A percentile compares a stretch with the other conserved stretches of the same genome.
phyloP scores from a whole-genome alignment of 2,329 filamentous ascomycete genomes.

The Neurospora sp. region DNA sequence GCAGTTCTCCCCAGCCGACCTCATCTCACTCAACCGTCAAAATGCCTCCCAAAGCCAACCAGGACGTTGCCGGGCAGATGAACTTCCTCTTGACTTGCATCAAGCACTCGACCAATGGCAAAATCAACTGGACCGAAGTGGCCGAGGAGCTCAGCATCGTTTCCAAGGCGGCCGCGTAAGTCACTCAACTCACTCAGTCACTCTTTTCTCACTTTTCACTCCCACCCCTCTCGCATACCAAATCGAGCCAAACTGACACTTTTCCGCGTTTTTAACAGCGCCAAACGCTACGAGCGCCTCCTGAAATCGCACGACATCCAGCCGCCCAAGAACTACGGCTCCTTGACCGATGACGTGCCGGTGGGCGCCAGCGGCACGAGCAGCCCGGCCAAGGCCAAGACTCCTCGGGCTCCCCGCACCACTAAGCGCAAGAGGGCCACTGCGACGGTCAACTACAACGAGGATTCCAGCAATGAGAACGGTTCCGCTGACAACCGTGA shows the following conservation, averaged over 20 bases:
- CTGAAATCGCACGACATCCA: constrained; percentile 17
- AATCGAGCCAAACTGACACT: background rate
- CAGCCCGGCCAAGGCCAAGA: background rate
- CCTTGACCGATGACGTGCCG: background rate
- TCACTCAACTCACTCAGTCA: constrained; percentile 13
- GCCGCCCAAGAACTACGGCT: background rate
- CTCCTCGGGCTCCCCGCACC: background rate
- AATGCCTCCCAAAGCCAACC: constrained; percentile 34
- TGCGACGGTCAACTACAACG: background rate
- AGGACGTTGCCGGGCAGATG: constrained; percentile 46
- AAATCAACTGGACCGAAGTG: constrained; percentile 56
- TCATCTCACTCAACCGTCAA: constrained; percentile 14
- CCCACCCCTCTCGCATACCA: background rate
- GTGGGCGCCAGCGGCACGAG: background rate
- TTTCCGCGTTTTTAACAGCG: constrained; percentile 5
- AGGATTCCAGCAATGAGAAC: background rate
- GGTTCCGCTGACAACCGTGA: background rate
- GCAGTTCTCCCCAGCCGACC: background rate
- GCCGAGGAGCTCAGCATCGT: constrained; percentile 53
- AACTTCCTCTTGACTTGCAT: constrained; percentile 60
- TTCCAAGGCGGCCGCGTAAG: constrained; percentile 61
- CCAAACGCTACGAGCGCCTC: constrained; percentile 21
- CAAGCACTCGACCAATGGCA: constrained; percentile 47
- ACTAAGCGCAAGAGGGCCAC: background rate
- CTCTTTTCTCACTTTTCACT: background rate